Evolutionary conservation across 805 yeast genomes (phyloP), one percentile per base, ranked within the genome.

Genomic region (Yueomyces sinensis): DNA sequence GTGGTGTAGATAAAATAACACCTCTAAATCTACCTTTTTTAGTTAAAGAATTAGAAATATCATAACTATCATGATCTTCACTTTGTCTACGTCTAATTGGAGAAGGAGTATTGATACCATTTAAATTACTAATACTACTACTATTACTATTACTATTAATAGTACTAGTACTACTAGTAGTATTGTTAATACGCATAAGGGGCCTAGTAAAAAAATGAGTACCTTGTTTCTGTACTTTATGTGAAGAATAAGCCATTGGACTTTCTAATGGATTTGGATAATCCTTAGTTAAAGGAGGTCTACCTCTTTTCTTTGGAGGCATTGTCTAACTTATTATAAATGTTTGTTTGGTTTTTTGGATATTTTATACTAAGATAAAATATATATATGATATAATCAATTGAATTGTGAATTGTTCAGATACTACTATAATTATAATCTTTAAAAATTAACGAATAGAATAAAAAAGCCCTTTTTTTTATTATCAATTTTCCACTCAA

Each of bases 241-340:
- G 29, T 1, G 62, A 57, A 2, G 59, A 50, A 17, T 47, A 49
- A 4, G 62, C 62, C 60, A 57, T 56, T 16, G 62, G 62, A 13
- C 55, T 48, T 34, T 54, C 48, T 45, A 55, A 40, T 11, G 61
- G 61, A 34, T 56, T 48, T 9, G 47, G 44, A 31, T 57, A 57
- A 19, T 52, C 46, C 38, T 55, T 57, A 11, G 52, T 47, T 9
- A 57, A 47, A 13, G 56, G 54, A 6, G 62, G 62, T 47, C 62
- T 49, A 4, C 62, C 62, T 37, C 62, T 46, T 30, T 47, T 50
- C 35, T 40, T 49, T 6, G 41, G 38, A 3, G 43, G 34, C 28
- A n/a, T 25, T n/a, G n/a, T n/a, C n/a, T n/a, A n/a, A n/a, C n/a
- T n/a, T n/a, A n/a, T n/a, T n/a, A n/a, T n/a, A n/a, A n/a, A n/a